Conservation (phyloP, 176 grass and related monocot genomes). For the Paspalum notatum region DNA sequence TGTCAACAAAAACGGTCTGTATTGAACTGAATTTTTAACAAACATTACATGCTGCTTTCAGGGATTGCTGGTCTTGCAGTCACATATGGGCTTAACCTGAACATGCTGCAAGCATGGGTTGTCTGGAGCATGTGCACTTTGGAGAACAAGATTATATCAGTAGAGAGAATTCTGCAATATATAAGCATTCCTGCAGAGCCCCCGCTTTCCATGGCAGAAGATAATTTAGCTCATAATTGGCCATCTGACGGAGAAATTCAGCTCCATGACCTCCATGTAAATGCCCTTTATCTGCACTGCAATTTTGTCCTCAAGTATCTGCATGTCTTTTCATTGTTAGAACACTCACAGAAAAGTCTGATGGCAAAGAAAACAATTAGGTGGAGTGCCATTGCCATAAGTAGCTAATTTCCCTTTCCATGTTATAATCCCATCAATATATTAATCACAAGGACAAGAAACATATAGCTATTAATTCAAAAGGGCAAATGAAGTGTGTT, state of each 20-base stretch:
- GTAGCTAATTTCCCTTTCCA: too few species aligned
- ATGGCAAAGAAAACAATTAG: not conserved
- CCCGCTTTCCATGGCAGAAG: conserved; percentile 55
- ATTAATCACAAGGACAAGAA: not conserved
- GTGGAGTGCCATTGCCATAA: not conserved
- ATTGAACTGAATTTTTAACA: not conserved
- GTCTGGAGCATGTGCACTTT: conserved; percentile 78
- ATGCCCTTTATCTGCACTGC: not conserved
- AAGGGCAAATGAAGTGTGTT: not conserved
- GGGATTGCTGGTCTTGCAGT: conserved; percentile 84
- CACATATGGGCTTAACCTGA: conserved; percentile 90
- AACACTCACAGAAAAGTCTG: not conserved
- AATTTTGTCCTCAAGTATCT: not conserved
- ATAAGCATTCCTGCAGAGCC: conserved; percentile 75
- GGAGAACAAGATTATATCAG: conserved; percentile 88
- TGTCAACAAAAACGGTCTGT: not conserved
- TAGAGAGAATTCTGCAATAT: conserved; percentile 92
- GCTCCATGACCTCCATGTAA: conserved; percentile 66
- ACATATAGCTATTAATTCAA: not conserved
- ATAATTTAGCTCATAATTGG: conserved; percentile 53
- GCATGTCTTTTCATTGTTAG: not conserved
- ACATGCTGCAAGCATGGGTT: conserved; percentile 73
- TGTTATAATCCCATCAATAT: not conserved
- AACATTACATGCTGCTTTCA: conserved; percentile 40
- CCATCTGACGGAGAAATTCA: conserved; percentile 67